Conservation (phyloP, 2,329 filamentous ascomycete genomes). For the Colletotrichum filicis region DNA sequence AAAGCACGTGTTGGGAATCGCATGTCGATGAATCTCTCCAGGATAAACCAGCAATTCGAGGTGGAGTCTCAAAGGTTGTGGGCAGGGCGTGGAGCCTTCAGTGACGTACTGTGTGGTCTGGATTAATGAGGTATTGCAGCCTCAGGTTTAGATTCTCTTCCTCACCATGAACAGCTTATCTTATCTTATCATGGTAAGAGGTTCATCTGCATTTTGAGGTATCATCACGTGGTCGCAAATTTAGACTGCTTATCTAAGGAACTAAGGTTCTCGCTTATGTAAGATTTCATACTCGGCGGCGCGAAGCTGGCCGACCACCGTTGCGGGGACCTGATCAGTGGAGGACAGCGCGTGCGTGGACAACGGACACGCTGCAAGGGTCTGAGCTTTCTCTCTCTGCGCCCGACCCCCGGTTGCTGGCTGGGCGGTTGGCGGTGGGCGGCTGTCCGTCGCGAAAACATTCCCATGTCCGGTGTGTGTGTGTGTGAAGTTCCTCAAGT, state of each 20-base stretch:
- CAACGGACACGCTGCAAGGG: slow-evolving; percentile 26
- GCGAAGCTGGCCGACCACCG: slow-evolving; percentile 9
- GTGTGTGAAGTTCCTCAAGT: slow-evolving; percentile 5
- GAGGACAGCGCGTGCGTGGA: slow-evolving; percentile 4
- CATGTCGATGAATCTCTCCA: background rate
- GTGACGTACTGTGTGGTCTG: slow-evolving; percentile 20
- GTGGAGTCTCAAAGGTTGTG: slow-evolving; percentile 1
- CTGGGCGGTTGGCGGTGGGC: slow-evolving; percentile 20
- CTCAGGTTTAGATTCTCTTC: background rate
- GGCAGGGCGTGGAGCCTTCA: background rate
- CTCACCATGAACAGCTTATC: too few relatives aligned
- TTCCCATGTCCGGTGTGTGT: background rate
- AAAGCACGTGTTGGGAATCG: slow-evolving; percentile 6
- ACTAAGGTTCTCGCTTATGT: background rate
- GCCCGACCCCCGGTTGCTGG: background rate
- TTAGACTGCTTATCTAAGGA: background rate
- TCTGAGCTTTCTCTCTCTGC: slow-evolving; percentile 16
- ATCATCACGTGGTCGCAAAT: slow-evolving; percentile 14
- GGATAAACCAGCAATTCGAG: slow-evolving; percentile 17
- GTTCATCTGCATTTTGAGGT: too few relatives aligned
- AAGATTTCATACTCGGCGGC: background rate
- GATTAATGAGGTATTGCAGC: background rate
- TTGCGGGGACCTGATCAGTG: background rate
- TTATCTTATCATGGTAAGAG: too few relatives aligned
- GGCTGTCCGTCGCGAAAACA: slow-evolving; percentile 32